Evolutionary conservation across 148 eudicot species (phyloP), one percentile per base, ranked within the genome.

Genomic region (Amaranthus cruentus): DNA sequence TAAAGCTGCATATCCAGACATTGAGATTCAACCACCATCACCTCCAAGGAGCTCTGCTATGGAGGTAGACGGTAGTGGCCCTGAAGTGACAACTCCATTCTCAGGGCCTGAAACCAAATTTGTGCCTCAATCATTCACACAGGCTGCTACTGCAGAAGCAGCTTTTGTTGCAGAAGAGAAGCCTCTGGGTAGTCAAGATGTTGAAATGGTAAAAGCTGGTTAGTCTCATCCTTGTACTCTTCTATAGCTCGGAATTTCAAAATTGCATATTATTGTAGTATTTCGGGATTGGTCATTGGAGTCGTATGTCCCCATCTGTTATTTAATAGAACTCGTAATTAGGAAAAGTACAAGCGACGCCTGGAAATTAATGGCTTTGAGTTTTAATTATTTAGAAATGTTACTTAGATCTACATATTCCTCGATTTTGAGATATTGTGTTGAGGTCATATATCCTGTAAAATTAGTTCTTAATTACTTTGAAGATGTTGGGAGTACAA

Each of bases 1-100:
- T 70, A 95, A 87, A 84, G 98, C 98, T 59, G 97, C 97, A 48
- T 95, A 95, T 76, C 96, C 97, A 50, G 99, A 95, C 38, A 90
- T 90, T 18, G 97, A 90, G 73, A 90, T 95, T 73, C 90, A 90
- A 76, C 99, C 99, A 7, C 75, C 82, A 58, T 95, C 99, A 15
- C 97, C 98, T 59, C 98, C 99, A 9, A 87, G 96, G 78, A 54
- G 88, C 55, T 79, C 88, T 55, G 81, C 89, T 13, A 87, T 92
- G 92, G 99, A 95, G 74, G 89, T 84, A 18, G 97, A 91, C 42
- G 50, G 76, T 21, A 69, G 28, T 66, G 63, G 66, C 44, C n/a
- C 66, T 78, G 55, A 70, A 57, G 51, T 44, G 9, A 75, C 59
- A 72, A 84, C 81, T 81, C 82, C 89, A 5, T 84, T 87, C 76